phyloP scores from a whole-genome alignment of 192 early-diverging fungal species.

The Paraglomus brasilianum region DNA sequence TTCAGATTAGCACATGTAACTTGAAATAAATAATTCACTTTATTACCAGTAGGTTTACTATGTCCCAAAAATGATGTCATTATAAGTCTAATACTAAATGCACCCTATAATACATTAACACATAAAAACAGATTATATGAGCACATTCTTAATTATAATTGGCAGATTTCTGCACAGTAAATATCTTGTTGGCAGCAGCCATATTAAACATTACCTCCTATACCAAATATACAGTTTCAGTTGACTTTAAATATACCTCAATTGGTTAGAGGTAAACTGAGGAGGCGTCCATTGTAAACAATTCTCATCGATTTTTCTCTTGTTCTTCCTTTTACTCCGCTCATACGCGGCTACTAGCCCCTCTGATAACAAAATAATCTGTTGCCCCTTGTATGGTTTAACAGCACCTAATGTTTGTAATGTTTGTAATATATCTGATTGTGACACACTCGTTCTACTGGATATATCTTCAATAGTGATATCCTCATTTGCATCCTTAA shows the following conservation, averaged over 20 bases:
- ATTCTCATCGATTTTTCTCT: constrained; percentile 74
- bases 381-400: constrained; percentile 88
- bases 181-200: too few relatives aligned
- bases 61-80: too few relatives aligned
- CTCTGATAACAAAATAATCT: constrained; percentile 85
- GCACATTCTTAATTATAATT: too few relatives aligned
- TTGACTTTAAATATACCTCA: constrained; percentile 62
- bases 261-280: constrained; percentile 71
- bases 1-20: too few relatives aligned
- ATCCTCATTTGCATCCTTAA: constrained; percentile 63
- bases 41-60: too few relatives aligned
- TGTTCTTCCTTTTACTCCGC: constrained; percentile 61
- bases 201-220: too few relatives aligned
- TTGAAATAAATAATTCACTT: too few relatives aligned
- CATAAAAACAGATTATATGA: too few relatives aligned
- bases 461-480: constrained; percentile 89
- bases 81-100: too few relatives aligned
- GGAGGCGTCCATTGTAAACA: constrained; percentile 82
- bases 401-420: constrained; percentile 85
- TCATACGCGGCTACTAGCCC: constrained; percentile 81
- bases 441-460: constrained; percentile 79
- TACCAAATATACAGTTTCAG: not conserved
- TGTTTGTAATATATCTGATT: constrained; percentile 90
- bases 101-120: too few relatives aligned
- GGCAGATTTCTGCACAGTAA: too few relatives aligned